phyloP scores from a whole-genome alignment of 1,139 yeast genomes.

The Trichomonascaceae sp. region DNA sequence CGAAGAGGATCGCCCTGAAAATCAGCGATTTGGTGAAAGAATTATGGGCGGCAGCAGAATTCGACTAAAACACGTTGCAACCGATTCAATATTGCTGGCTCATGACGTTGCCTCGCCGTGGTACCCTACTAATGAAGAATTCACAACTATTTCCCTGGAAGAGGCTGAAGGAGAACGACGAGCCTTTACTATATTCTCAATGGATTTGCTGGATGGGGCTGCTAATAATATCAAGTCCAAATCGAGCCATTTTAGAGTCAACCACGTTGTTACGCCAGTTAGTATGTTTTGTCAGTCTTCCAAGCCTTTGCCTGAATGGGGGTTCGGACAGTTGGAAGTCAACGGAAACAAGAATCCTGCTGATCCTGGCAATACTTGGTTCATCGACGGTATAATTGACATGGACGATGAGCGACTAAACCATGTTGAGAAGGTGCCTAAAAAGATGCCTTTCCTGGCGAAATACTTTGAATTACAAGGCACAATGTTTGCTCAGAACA shows the following conservation, averaged over 20 bases:
- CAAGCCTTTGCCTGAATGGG: constrained; percentile 89
- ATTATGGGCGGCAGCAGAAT: constrained; percentile 53
- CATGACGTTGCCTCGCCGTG: constrained; percentile 98
- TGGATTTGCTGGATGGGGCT: constrained; percentile 54
- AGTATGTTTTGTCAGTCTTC: constrained; percentile 95
- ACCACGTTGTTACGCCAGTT: constrained; percentile 83
- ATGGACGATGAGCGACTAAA: constrained; percentile 54
- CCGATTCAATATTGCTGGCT: constrained; percentile 72
- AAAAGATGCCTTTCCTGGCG: constrained; percentile 63
- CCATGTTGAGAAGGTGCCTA: constrained; percentile 47
- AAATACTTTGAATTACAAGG: constrained; percentile 89
- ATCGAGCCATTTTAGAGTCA: constrained; percentile 58
- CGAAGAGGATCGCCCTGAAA: constrained; percentile 39
- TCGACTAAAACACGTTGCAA: constrained; percentile 75
- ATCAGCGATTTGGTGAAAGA: constrained; percentile 39
- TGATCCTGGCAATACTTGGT: constrained; percentile 70
- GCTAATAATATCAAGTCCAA: constrained; percentile 59
- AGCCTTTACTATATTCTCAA: constrained; percentile 73
- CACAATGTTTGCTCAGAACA: constrained; percentile 89
- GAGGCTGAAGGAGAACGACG: constrained; percentile 49
- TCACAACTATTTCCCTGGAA: constrained; percentile 65
- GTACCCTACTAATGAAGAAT: constrained; percentile 85
- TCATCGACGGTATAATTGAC: constrained; percentile 63
- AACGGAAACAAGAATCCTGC: constrained; percentile 82
- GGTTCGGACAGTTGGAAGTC: constrained; percentile 81